Percentiles rank a stretch among this genome's conserved stretches.
Conservation (phyloP, 805 yeast species). For the Sugiyamaella qingdaonensis region DNA sequence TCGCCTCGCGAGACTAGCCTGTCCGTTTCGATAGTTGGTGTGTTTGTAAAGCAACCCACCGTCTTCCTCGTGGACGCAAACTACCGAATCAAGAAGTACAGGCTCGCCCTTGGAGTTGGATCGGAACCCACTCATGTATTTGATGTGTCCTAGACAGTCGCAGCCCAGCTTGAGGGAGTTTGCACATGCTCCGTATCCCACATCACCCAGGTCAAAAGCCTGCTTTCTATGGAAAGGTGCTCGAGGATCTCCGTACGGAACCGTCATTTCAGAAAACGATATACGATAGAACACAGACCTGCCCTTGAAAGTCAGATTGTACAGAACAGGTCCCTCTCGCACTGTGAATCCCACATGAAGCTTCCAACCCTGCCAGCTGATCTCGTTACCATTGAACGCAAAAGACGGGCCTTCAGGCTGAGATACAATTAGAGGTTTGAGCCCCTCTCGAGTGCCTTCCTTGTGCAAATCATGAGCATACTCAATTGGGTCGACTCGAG, state of each 20-base stretch:
- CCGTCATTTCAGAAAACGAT: constrained; percentile 78
- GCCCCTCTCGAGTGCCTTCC: constrained; percentile 50
- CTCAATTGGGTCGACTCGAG: constrained; percentile 6
- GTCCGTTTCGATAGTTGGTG: constrained; percentile 78
- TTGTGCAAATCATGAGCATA: constrained; percentile 8
- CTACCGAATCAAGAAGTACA: constrained; percentile 66
- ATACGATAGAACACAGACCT: constrained; percentile 76
- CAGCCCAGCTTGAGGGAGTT: constrained; percentile 75
- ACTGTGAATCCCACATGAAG: constrained; percentile 81
- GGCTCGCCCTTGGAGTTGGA: constrained; percentile 65
- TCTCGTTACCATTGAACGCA: constrained; percentile 61
- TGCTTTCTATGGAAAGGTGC: constrained; percentile 82
- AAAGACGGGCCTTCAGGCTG: constrained; percentile 85
- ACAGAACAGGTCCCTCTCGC: constrained; percentile 78
- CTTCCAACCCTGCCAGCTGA: constrained; percentile 74
- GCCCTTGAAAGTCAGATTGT: constrained; percentile 70
- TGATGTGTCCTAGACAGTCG: constrained; percentile 83
- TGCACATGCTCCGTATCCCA: constrained; percentile 84
- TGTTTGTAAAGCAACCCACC: constrained; percentile 77
- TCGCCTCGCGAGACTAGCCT: constrained; percentile 73
- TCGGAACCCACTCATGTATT: constrained; percentile 76
- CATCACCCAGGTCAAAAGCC: constrained; percentile 82
- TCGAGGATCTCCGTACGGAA: constrained; percentile 76
- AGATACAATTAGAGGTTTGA: constrained; percentile 62
- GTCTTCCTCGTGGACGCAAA: constrained; percentile 84